Base-by-base conservation (phyloP, 1,284 basidiomycete genomes). In the Puccinia coronata region DNA sequence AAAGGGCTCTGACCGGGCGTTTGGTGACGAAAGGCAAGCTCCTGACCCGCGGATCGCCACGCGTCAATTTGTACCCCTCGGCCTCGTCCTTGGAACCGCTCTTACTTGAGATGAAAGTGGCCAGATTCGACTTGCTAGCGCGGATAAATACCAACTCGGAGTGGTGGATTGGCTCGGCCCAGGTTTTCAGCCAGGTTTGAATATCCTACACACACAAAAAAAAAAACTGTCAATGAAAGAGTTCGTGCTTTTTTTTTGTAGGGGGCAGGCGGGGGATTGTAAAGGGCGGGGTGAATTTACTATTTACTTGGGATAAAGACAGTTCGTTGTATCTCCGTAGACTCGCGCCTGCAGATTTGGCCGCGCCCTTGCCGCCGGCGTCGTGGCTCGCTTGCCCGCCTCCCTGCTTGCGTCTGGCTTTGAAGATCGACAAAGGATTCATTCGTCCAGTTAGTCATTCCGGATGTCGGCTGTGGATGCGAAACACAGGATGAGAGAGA, bases 391-490 rank as follows among this genome's bases (percentile, higher is more conserved):
- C 92, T 87, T 99, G 97, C 0, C 93, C 92, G 0, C 97, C 97
- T 86, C 97, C 97, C 88, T 99, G 97, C 87, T 99, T 99, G 83
- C 93, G 90, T 83, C 97, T 93, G 55, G 97, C 95, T 97, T 81
- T 1, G n/a, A n/a, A n/a, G n/a, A n/a, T n/a, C n/a, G n/a, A n/a
- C n/a, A n/a, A n/a, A n/a, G n/a, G n/a, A n/a, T n/a, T n/a, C n/a
- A n/a, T n/a, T n/a, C n/a, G n/a, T n/a, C n/a, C n/a, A n/a, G n/a
- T n/a, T n/a, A n/a, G n/a, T n/a, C n/a, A n/a, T n/a, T n/a, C n/a
- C n/a, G n/a, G n/a, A n/a, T n/a, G n/a, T n/a, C n/a, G n/a, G n/a
- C 67, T 31, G 9, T 14, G n/a, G n/a, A 49, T 34, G 20, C 6
- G 20, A 18, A 31, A 51, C 1, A 2, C 8, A 41, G 55, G 14